Percentiles rank a stretch among this genome's conserved stretches.
Conservation (phyloP, 1,284 basidiomycete genomes). For the Trametes versicolor region DNA sequence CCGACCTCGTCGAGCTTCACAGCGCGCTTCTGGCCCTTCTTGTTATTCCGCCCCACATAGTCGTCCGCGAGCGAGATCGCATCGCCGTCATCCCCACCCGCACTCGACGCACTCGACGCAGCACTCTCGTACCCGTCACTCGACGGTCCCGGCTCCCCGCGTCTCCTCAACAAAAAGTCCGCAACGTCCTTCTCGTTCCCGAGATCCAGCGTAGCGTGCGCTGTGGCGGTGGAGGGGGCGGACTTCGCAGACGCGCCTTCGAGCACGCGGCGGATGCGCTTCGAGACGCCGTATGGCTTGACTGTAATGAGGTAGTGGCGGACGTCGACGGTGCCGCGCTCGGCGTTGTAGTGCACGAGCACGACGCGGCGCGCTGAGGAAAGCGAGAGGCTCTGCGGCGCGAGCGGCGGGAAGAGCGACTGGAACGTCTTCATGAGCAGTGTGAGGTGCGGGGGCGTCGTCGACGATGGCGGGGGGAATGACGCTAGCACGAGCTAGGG, state of each 20-base stretch:
- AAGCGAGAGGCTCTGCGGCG: conserved; percentile 82
- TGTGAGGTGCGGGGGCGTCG: conserved; percentile 73
- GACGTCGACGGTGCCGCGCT: conserved; percentile 90
- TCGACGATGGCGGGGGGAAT: conserved; percentile 77
- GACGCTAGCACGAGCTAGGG: conserved; percentile 77
- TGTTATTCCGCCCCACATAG: conserved; percentile 95
- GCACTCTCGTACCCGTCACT: conserved; percentile 91
- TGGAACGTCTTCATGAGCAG: conserved; percentile 90
- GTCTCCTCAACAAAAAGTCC: conserved; percentile 88
- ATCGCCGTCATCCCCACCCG: conserved; percentile 85
- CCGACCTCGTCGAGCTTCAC: conserved; percentile 95
- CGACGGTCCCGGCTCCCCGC: conserved; percentile 66
- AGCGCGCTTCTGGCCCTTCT: conserved; percentile 90
- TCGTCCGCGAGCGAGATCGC: conserved; percentile 89
- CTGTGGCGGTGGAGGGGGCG: conserved; percentile 44
- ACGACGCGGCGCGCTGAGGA: conserved; percentile 92
- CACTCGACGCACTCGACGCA: conserved; percentile 77
- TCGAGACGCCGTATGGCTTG: conserved; percentile 93
- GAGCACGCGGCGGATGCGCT: conserved; percentile 90
- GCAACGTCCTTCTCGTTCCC: conserved; percentile 93
- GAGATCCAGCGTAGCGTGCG: conserved; percentile 75
- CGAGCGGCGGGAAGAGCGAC: conserved; percentile 87
- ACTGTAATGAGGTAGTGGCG: conserved; percentile 97
- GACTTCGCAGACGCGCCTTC: conserved; percentile 65
- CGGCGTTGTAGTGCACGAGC: conserved; percentile 91